Conservation (phyloP, 2,329 filamentous ascomycete genomes). For the Paraconiothyrium brasiliense region DNA sequence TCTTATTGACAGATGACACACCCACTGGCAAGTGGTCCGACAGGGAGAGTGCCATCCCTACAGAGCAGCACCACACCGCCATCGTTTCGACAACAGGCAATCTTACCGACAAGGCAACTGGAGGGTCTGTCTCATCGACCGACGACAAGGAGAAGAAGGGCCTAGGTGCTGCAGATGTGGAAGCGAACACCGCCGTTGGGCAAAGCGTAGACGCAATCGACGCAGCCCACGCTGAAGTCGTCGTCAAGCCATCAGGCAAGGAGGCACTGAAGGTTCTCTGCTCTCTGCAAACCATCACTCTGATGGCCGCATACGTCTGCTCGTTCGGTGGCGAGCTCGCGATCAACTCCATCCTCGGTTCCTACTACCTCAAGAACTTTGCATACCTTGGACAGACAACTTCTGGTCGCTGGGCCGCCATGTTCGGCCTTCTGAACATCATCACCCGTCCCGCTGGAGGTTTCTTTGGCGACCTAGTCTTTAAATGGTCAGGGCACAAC, state of each 20-base stretch:
- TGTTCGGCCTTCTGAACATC: conserved; percentile 80
- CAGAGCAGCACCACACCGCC: conserved; percentile 57
- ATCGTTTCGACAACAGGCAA: conserved; percentile 62
- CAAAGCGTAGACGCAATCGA: conserved; percentile 67
- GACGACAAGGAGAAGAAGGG: conserved; percentile 47
- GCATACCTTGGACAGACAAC: conserved; percentile 63
- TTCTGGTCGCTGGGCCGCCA: conserved; percentile 71
- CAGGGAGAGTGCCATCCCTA: conserved; percentile 67
- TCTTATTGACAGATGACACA: conserved; percentile 81
- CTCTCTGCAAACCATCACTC: conserved; percentile 65
- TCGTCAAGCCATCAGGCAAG: conserved; percentile 67
- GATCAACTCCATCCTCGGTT: conserved; percentile 68
- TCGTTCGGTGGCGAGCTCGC: conserved; percentile 69
- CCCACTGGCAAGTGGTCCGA: conserved; percentile 85
- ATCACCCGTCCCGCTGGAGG: conserved; percentile 74
- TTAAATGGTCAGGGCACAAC: conserved; percentile 57
- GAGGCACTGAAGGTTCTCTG: conserved; percentile 70
- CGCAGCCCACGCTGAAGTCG: conserved; percentile 67
- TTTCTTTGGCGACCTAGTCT: conserved; percentile 65
- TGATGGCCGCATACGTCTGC: conserved; percentile 66
- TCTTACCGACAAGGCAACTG: conserved; percentile 55
- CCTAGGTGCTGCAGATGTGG: conserved; percentile 46
- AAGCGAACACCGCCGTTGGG: conserved; percentile 59
- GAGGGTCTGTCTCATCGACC: conserved; percentile 49
- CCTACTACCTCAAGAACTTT: conserved; percentile 68